Base-by-base conservation (phyloP, 768 basidiomycete genomes). In the Symmetrospora coprosmae region DNA sequence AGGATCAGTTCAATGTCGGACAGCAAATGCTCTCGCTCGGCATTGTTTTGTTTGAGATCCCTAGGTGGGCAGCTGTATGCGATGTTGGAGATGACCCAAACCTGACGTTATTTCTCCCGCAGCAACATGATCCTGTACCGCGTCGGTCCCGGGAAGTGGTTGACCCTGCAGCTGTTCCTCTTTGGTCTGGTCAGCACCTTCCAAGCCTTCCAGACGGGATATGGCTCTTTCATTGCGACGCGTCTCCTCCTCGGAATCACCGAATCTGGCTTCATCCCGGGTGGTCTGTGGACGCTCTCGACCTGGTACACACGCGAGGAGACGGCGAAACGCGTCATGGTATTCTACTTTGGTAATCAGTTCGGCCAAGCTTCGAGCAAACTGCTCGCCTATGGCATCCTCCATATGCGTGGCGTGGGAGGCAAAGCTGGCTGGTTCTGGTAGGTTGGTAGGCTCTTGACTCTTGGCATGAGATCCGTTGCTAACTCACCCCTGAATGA, bases 1-100 rank as follows among this genome's bases (percentile, higher is more conserved):
- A 64, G n/a, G 59, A 66, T 23, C 59, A 70, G 30, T 51, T 51
- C 60, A 50, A 55, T 13, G 39, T 47, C 33, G 70, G 69, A 17
- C 70, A 72, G 38, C 65, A 65, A 17, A 56, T 72, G n/a, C 63
- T 71, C 25, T 69, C 67, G 2, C 52, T 68, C 7, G 69, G 70
- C 43, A 71, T 72, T 39, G 69, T 72, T 6, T 60, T 72, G 1
- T 64, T 69, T 38, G 71, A 71, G 52, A 41, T 70, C 14, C 71
- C 71, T 0, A n/a, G n/a, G n/a, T n/a, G n/a, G n/a, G n/a, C n/a
- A n/a, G n/a, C n/a, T n/a, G n/a, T n/a, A n/a, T n/a, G n/a, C n/a
- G n/a, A n/a, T n/a, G n/a, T n/a, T n/a, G n/a, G n/a, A n/a, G n/a
- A n/a, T n/a, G n/a, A n/a, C n/a, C n/a, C n/a, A n/a, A n/a, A n/a